These are phyloP conservation scores for Lycium ferocissimum DNA, from an alignment of 257 asterid species.

Conservation along the genomic window DNA sequence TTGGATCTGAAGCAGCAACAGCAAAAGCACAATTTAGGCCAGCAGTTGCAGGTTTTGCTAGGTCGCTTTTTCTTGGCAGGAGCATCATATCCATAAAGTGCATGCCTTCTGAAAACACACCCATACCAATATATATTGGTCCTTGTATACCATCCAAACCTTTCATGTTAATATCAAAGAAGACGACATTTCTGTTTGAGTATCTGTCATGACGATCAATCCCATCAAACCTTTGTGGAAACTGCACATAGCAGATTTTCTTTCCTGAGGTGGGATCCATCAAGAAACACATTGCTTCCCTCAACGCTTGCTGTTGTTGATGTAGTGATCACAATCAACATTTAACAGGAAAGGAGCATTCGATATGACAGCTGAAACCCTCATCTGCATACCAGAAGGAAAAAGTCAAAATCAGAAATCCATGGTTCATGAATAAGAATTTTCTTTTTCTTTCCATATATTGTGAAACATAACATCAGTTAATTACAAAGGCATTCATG, in stretches of 20 bases:
- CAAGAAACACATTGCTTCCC: slow-evolving; percentile 98
- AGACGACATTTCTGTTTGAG: slow-evolving; percentile 87
- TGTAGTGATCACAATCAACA: slow-evolving; percentile 94
- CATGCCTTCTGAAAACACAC: slow-evolving; percentile 90
- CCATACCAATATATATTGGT: slow-evolving; percentile 91
- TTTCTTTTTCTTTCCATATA: not conserved
- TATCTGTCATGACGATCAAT: slow-evolving; percentile 87
- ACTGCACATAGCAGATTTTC: slow-evolving; percentile 89
- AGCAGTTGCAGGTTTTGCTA: slow-evolving; percentile 90
- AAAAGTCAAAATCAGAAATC: slow-evolving; percentile 4
- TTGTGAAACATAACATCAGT: too few relatives aligned
- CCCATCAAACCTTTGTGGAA: slow-evolving; percentile 95
- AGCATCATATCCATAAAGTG: slow-evolving; percentile 83
- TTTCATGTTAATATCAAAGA: slow-evolving; percentile 96
- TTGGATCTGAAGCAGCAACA: slow-evolving; percentile 60
- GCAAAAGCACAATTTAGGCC: slow-evolving; percentile 81
- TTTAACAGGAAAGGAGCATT: slow-evolving; percentile 91
- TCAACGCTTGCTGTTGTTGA: slow-evolving; percentile 89
- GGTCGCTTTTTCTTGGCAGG: slow-evolving; percentile 79
- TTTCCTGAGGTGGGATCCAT: slow-evolving; percentile 94
- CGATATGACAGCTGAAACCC: slow-evolving; percentile 92
- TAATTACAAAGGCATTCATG: slow-evolving; percentile 82
- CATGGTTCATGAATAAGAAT: not conserved
- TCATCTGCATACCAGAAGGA: slow-evolving; percentile 52
- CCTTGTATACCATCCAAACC: slow-evolving; percentile 98